Evolutionary conservation across 768 basidiomycete genomes (phyloP).

Genomic region (Termitomyces sp.): DNA sequence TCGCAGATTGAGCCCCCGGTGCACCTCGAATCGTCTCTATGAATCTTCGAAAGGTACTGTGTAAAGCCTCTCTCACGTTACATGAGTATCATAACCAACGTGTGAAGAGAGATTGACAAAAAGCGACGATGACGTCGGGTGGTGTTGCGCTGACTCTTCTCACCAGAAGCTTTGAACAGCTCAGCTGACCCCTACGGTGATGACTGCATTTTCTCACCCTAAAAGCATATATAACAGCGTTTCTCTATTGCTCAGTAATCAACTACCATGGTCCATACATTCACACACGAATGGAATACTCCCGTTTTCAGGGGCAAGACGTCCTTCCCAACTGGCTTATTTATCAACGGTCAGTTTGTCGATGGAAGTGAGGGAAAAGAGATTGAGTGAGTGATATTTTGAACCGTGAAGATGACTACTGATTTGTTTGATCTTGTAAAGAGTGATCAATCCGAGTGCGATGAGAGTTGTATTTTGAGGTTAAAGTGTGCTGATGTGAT

Average conservation of each 20-base stretch:
- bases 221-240: not conserved
- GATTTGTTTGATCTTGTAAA: constrained; percentile 19
- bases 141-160: not conserved
- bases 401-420: not conserved
- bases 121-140: not conserved
- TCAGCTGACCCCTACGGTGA: constrained; percentile 3
- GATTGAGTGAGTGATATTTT: constrained; percentile 49
- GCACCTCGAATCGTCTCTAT: not conserved
- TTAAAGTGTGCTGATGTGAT: constrained; percentile 6
- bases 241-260: not conserved
- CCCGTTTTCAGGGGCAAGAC: constrained; percentile 53
- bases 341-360: constrained; percentile 66
- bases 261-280: constrained; percentile 26
- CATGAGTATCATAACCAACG: not conserved
- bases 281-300: constrained; percentile 48
- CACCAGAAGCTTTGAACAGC: not conserved
- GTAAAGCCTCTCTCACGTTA: not conserved
- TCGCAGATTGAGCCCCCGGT: not conserved
- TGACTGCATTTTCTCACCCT: not conserved
- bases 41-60: too few relatives aligned
- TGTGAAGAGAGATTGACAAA: not conserved
- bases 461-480: not conserved
- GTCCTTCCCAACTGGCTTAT: constrained; percentile 62
- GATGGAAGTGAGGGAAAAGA: constrained; percentile 48
- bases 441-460: constrained; percentile 51